These are phyloP conservation scores for Hsuehochloa calcarea DNA, from an alignment of 176 grass and related monocot genomes.

Conservation along the genomic window DNA sequence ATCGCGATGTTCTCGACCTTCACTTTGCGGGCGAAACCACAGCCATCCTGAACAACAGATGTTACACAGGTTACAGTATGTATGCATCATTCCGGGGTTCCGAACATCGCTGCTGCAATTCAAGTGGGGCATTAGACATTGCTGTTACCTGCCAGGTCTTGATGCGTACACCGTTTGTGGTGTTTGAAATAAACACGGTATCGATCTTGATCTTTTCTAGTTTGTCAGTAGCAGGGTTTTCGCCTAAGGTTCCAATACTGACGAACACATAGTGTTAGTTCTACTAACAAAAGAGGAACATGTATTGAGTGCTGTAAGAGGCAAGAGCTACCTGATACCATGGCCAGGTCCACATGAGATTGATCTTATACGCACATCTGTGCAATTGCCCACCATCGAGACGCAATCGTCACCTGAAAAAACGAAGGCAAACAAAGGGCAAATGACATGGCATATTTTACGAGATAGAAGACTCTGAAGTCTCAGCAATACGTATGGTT, in stretches of 20 bases:
- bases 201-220: constrained; percentile 66
- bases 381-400: constrained; percentile 68
- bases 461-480: too few species aligned
- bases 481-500: neutral
- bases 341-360: constrained; percentile 75
- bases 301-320: neutral
- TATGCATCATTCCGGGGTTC: neutral
- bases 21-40: constrained; percentile 60
- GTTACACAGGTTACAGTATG: neutral
- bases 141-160: constrained; percentile 63
- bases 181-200: constrained; percentile 55
- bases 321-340: constrained; percentile 61
- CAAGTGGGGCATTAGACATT: neutral
- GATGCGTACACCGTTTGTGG: constrained; percentile 57
- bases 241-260: constrained; percentile 74
- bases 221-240: constrained; percentile 20
- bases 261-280: neutral
- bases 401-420: constrained; percentile 76
- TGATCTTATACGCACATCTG: constrained; percentile 47
- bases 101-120: neutral
- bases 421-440: too few species aligned
- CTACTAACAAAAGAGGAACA: neutral
- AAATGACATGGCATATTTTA: too few species aligned
- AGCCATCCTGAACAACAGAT: constrained; percentile 35
- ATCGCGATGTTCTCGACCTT: constrained; percentile 59